Evolutionary conservation across 129 eudicot species (phyloP).

Genomic region (Gnaphalium uliginosum): DNA sequence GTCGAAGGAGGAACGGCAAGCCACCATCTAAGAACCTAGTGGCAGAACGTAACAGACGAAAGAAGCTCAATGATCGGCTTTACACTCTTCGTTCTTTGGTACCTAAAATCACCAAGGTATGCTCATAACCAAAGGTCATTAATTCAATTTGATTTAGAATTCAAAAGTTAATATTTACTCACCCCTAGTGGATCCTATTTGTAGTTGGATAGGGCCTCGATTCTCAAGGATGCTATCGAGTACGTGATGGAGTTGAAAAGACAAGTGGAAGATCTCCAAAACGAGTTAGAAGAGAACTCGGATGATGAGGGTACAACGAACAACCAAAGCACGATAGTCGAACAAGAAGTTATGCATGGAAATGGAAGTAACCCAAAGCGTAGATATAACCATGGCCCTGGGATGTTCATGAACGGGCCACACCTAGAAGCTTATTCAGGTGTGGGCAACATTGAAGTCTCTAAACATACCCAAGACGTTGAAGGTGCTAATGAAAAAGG

Average conservation of each 20-base stretch:
- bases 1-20: conserved; percentile 49
- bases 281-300: conserved; percentile 74
- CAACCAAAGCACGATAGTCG: conserved; percentile 40
- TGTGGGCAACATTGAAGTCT: conserved; percentile 29
- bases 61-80: conserved; percentile 95
- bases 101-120: conserved; percentile 91
- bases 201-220: conserved; percentile 87
- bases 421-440: conserved; percentile 43
- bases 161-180: neutral
- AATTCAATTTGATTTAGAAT: neutral
- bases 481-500: conserved; percentile 54
- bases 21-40: conserved; percentile 72
- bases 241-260: conserved; percentile 80
- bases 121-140: neutral
- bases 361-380: conserved; percentile 43
- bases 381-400: conserved; percentile 38
- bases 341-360: conserved; percentile 44
- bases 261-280: conserved; percentile 71
- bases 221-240: conserved; percentile 87
- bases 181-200: neutral
- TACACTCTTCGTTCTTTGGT: conserved; percentile 80
- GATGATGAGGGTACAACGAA: conserved; percentile 59
- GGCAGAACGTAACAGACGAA: conserved; percentile 94
- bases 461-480: conserved; percentile 41
- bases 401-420: conserved; percentile 34